Evolutionary conservation across 1,284 basidiomycete species (phyloP).

Genomic region (Sporisorium scitamineum): DNA sequence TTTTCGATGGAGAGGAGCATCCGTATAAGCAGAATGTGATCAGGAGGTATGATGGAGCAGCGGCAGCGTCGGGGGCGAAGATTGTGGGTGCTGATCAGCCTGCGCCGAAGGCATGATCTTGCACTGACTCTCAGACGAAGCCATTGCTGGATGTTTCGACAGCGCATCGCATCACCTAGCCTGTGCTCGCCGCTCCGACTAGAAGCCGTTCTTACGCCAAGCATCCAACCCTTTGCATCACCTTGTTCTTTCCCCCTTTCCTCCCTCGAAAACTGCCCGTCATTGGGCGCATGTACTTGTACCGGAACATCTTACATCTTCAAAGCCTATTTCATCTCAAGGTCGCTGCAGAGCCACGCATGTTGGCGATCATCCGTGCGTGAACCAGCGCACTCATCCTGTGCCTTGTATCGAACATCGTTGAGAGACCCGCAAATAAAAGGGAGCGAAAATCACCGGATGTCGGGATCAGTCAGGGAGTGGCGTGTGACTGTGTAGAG

Average conservation of each 20-base stretch:
- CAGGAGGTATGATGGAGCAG: constrained; percentile 21
- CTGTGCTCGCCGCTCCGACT: too few species aligned
- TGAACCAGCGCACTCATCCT: background rate
- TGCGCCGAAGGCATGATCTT: constrained; percentile 20
- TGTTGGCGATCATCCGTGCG: background rate
- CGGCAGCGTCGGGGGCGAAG: background rate
- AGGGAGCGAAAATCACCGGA: background rate
- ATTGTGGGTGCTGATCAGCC: constrained; percentile 2
- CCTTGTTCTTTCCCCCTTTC: background rate
- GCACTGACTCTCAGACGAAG: background rate
- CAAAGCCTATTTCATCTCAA: background rate
- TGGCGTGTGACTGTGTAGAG: background rate
- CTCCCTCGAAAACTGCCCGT: constrained; percentile 1
- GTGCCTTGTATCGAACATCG: background rate
- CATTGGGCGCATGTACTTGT: constrained; percentile 6
- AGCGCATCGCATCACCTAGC: background rate
- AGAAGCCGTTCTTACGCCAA: background rate
- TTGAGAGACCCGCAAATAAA: too few species aligned
- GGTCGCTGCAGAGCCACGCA: background rate
- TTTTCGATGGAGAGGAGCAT: constrained; percentile 63
- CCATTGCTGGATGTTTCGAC: background rate
- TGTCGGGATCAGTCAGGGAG: background rate
- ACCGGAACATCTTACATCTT: background rate
- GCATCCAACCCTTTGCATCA: background rate
- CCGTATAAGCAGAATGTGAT: constrained; percentile 62